phyloP scores from a whole-genome alignment of 257 asterid genomes.

The Ehretia macrophylla region DNA sequence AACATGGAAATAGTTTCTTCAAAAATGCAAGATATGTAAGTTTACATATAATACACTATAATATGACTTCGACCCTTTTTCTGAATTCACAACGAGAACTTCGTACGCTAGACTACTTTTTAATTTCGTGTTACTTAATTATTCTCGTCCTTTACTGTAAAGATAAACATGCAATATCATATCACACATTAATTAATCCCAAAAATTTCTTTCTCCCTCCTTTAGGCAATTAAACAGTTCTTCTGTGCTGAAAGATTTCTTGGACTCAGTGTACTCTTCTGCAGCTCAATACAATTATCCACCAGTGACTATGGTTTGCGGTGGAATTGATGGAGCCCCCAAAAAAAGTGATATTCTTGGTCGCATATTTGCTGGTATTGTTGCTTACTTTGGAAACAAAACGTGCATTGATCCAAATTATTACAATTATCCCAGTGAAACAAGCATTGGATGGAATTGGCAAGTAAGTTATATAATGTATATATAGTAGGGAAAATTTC shows the following conservation, averaged over 20 bases:
- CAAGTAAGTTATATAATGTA: slow-evolving; percentile 50
- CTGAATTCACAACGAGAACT: no score
- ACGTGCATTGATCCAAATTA: slow-evolving; percentile 27
- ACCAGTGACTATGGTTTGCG: slow-evolving; percentile 47
- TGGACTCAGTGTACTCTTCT: slow-evolving; percentile 29
- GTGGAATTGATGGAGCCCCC: slow-evolving; percentile 48
- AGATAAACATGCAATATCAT: no score
- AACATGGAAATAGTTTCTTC: no score
- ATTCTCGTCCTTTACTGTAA: no score
- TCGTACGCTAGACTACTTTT: no score
- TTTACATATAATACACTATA: no score
- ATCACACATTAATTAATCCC: not conserved
- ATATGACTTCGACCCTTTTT: no score
- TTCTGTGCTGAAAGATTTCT: slow-evolving; percentile 35
- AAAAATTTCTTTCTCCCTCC: not conserved
- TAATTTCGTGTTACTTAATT: no score
- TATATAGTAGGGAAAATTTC: no score
- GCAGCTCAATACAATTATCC: slow-evolving; percentile 60
- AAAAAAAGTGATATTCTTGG: slow-evolving; percentile 33
- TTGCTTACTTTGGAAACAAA: slow-evolving; percentile 16
- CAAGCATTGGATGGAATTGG: slow-evolving; percentile 60
- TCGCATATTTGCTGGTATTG: slow-evolving; percentile 43
- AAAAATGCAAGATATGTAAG: no score
- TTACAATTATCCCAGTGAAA: slow-evolving; percentile 17
- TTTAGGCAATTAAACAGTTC: slow-evolving; percentile 34